Conservation (phyloP, 2,329 filamentous ascomycete genomes). For the Diplodia sapinea region DNA sequence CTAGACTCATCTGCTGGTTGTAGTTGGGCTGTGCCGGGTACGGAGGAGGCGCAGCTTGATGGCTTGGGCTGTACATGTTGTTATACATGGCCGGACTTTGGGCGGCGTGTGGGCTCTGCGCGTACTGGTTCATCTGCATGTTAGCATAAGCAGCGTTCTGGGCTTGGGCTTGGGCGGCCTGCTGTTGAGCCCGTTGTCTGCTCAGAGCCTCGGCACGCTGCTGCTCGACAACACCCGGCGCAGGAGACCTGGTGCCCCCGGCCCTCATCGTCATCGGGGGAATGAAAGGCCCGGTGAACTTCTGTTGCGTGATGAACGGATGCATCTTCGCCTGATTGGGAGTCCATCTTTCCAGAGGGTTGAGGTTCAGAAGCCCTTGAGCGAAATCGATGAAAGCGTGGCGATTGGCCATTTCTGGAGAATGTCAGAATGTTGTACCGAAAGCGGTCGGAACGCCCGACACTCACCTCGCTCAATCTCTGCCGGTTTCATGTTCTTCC, state of each 20-base stretch:
- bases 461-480: conserved; percentile 90
- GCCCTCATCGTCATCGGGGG: conserved; percentile 96
- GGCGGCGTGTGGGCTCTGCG: conserved; percentile 52
- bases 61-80: conserved; percentile 73
- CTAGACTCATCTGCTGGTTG: conserved; percentile 62
- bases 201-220: conserved; percentile 92
- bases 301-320: conserved; percentile 97
- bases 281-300: conserved; percentile 94
- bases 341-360: conserved; percentile 95
- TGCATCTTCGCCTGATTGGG: conserved; percentile 97
- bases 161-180: conserved; percentile 61
- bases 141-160: conserved; percentile 71
- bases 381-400: conserved; percentile 98
- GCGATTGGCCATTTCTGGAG: conserved; percentile 94
- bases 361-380: conserved; percentile 88
- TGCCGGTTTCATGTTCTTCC: conserved; percentile 98
- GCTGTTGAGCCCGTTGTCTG: conserved; percentile 76
- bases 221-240: conserved; percentile 92
- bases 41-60: conserved; percentile 74
- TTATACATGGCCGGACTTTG: conserved; percentile 73
- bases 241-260: conserved; percentile 83
- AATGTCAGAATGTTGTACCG: conserved; percentile 34
- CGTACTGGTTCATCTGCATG: conserved; percentile 65
- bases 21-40: conserved; percentile 74
- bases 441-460: not conserved